Base-by-base conservation (phyloP, 2,329 filamentous ascomycete genomes). In the Sphaerulina vaccinii region DNA sequence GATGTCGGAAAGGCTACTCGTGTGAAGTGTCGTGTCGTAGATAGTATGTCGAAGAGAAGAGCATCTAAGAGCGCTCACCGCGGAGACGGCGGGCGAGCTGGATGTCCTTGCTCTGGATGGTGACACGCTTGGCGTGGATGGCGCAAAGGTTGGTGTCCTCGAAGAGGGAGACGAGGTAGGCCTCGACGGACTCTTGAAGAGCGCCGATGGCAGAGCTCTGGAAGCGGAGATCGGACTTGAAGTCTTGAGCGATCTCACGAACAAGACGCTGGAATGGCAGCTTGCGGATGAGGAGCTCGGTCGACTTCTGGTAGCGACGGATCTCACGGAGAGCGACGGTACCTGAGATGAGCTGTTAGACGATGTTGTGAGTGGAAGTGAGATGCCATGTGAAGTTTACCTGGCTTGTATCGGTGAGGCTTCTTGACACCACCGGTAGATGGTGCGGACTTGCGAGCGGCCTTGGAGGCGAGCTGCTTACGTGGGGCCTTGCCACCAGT, bases 391-490 rank as follows among this genome's bases (percentile, higher is more conserved):
- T 29, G 48, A 53, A 53, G 63, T 67, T 56, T 66, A 69, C 74
- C 74, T 56, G 75, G 75, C 74, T 78, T 78, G 70, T 78, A 78
- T 61, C 75, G 70, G 70, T 78, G 75, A 67, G 75, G 75, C 75
- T 78, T 78, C 75, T 78, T 78, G 72, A 78, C 75, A 76, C 75
- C 75, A 70, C 92, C 93, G 74, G 93, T 97, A 60, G 90, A 96
- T 67, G 93, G 93, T 57, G 93, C 92, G 68, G 87, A 90, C 86
- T 99, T 99, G 81, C 93, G 91, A 70, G 93, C 92, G 65, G 92
- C 93, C 88, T 96, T 96, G 82, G 91, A 96, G 68, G 92, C 92
- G 71, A 97, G 90, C 85, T 96, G 91, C 89, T 99, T 99, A 78
- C 82, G 81, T 65, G 82, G 82, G 70, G 82, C 82, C 76, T 86